Percentiles rank a stretch among this genome's conserved stretches.
Evolutionary conservation across 2,329 filamentous ascomycete genomes (phyloP).

Genomic region (Penicillium oxalicum): DNA sequence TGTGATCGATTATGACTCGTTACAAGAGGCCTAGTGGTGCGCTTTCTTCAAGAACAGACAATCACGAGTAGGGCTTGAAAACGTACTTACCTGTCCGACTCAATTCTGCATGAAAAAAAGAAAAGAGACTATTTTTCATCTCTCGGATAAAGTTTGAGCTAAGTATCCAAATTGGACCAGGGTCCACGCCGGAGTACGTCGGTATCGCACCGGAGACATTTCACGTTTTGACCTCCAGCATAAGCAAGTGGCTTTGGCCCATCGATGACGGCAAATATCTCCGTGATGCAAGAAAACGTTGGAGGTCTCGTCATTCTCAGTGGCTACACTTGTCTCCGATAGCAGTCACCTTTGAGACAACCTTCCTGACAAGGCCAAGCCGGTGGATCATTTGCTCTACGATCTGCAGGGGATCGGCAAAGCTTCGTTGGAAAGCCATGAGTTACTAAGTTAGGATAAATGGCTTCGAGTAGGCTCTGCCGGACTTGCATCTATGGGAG

Average conservation of each 20-base stretch:
- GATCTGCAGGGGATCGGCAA: not conserved
- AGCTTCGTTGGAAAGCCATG: not conserved
- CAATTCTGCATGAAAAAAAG: too few species aligned
- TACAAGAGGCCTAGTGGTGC: too few species aligned
- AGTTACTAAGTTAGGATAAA: too few species aligned
- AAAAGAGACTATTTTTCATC: not conserved
- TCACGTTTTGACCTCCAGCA: too few species aligned
- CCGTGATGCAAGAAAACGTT: not conserved
- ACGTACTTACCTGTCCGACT: too few species aligned
- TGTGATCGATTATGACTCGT: too few species aligned
- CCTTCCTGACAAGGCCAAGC: not conserved
- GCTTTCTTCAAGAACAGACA: too few species aligned
- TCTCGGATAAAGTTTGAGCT: not conserved
- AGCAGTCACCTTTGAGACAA: not conserved
- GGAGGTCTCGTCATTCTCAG: not conserved
- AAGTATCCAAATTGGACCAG: not conserved
- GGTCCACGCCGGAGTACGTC: not conserved
- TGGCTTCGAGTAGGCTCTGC: too few species aligned
- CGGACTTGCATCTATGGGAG: too few species aligned
- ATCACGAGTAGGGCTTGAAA: too few species aligned
- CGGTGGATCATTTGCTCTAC: not conserved
- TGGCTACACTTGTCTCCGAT: not conserved
- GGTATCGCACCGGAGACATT: not conserved
- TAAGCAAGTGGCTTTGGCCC: too few species aligned
- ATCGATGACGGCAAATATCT: not conserved